Base-by-base conservation (phyloP, 1,284 basidiomycete genomes). In the Phellopilus nigrolimitatus region DNA sequence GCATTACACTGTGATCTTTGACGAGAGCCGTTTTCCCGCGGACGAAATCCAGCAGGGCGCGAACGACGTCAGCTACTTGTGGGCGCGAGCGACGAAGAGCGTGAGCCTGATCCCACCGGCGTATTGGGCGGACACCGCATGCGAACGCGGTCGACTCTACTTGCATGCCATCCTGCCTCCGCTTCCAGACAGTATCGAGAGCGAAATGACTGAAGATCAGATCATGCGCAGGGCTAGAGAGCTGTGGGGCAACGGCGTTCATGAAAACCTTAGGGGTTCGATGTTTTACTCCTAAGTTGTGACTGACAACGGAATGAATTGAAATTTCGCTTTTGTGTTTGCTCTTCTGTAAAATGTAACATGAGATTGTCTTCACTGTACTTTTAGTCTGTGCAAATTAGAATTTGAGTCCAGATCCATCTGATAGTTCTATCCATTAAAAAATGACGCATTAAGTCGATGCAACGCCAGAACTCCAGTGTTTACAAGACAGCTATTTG, bases 61-160 rank as follows among this genome's bases (percentile, higher is more conserved):
- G 0, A 74, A 89, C 59, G 70, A 77, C 38, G 64, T 71, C 10
- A 79, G 79, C 57, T 87, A 89, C 57, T 68, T 84, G 9, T 89
- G 84, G 57, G 84, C 80, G 6, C 76, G 86, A 3, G 85, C 88
- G 1, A 88, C 86, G 3, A 83, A 83, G 62, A 82, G 84, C 0
- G 86, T 89, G 45, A 87, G 83, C 61, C 68, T 89, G 15, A 73
- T 86, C 6, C 86, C 87, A 0, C 75, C 86, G 0, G 86, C 84
- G 0, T 87, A 87, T 61, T 87, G 60, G 45, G 54, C 58, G 28
- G 62, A 63, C 46, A 48, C 60, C 13, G 63, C 61, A 8, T 63
- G 61, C 49, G 62, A 64, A 36, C 57, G 61, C 7, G 63, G 59
- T 4, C 40, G 61, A 12, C 56, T 54, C 46, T 64, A 63, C 40